phyloP scores from a whole-genome alignment of 192 early-diverging fungal genomes.

The Backusella sp. region DNA sequence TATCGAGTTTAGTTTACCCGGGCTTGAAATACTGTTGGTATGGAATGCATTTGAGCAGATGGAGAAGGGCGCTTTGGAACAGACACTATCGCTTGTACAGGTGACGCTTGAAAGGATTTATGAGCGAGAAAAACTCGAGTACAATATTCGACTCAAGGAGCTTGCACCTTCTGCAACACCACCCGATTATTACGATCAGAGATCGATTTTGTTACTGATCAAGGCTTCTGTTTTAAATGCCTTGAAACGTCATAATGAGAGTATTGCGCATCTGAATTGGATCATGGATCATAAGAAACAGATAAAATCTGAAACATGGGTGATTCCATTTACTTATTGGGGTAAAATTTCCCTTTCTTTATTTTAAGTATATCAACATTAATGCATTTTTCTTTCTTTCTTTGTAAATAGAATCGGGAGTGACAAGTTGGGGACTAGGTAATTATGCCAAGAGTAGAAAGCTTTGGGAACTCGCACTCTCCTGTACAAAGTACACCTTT shows the following conservation, averaged over 20 bases:
- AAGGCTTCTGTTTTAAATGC: constrained; percentile 47
- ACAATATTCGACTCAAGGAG: constrained; percentile 6
- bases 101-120: constrained; percentile 3
- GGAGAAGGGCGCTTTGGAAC: constrained; percentile 23
- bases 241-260: constrained; percentile 34
- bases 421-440: constrained; percentile 48
- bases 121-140: constrained; percentile 14
- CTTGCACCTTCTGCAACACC: neutral
- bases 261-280: constrained; percentile 39
- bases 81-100: constrained; percentile 22
- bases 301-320: constrained; percentile 44
- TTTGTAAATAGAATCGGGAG: constrained; percentile 49
- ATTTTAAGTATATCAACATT: neutral
- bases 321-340: constrained; percentile 53
- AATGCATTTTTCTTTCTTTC: neutral
- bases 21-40: constrained; percentile 44
- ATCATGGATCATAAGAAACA: constrained; percentile 37
- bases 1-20: constrained; percentile 41
- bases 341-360: constrained; percentile 15
- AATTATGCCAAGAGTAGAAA: constrained; percentile 34
- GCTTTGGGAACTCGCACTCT: constrained; percentile 46
- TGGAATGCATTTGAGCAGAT: constrained; percentile 48
- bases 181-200: constrained; percentile 22
- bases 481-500: constrained; percentile 50
- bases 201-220: constrained; percentile 40